A percentile compares a stretch with the other conserved stretches of the same genome.
phyloP scores from a whole-genome alignment of 169 alveolate species.

The Babesia bigemina region DNA sequence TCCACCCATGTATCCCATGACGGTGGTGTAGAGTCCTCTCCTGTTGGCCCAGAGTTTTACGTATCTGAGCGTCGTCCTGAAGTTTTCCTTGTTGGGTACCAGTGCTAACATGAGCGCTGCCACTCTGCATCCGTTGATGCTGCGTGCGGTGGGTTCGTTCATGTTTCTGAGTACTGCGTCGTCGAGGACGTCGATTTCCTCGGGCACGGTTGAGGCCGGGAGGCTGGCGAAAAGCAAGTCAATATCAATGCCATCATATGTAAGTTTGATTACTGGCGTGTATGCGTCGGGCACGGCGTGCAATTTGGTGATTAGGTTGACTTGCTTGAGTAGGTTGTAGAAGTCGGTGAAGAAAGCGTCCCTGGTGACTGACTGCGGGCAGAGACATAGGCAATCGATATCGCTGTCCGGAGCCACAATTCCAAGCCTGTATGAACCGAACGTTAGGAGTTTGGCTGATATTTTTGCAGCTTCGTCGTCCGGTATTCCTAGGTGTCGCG shows the following conservation, averaged over 20 bases:
- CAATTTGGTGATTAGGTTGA: conserved; percentile 88
- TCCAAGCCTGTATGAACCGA: conserved; percentile 97
- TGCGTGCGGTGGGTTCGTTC: conserved; percentile 88
- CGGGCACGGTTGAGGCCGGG: conserved; percentile 80
- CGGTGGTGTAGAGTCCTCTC: conserved; percentile 97
- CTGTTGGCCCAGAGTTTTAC: conserved; percentile 97
- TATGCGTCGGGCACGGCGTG: conserved; percentile 94
- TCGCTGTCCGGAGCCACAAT: conserved; percentile 97
- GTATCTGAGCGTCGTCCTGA: conserved; percentile 92
- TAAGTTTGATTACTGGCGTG: conserved; percentile 95
- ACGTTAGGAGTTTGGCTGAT: conserved; percentile 90
- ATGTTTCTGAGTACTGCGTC: conserved; percentile 83
- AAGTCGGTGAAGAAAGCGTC: conserved; percentile 91
- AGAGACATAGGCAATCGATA: conserved; percentile 96
- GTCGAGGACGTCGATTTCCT: conserved; percentile 80
- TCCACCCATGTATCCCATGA: conserved; percentile 97
- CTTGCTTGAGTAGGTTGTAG: conserved; percentile 86
- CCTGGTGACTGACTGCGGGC: conserved; percentile 93
- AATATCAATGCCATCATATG: conserved; percentile 91
- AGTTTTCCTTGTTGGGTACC: conserved; percentile 91
- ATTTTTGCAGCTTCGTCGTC: conserved; percentile 88
- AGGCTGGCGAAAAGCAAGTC: conserved; percentile 96
- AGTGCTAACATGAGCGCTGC: conserved; percentile 91
- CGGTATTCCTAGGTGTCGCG: conserved; percentile 72
- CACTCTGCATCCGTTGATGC: conserved; percentile 94